Base-by-base conservation (phyloP, 345 rosid species). In the Cardamine occulta region DNA sequence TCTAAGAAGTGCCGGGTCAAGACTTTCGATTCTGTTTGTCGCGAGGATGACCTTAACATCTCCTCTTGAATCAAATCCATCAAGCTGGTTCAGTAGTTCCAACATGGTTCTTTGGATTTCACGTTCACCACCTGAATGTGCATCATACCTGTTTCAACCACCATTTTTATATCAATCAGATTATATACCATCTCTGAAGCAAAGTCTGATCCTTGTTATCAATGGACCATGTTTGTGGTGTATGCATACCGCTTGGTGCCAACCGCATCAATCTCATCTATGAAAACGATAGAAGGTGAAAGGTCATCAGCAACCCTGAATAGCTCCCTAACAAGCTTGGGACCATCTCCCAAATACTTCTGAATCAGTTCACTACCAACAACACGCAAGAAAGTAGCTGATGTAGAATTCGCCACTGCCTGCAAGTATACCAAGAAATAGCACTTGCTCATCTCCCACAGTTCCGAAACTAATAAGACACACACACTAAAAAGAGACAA, bases 61-160 rank as follows among this genome's bases (percentile, higher is more conserved):
- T 81, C 95, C 99, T 82, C 97, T 87, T 32, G 99, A 88, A 83
- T 91, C 99, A 68, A 93, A 96, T 26, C 99, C 99, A 81, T 93
- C 98, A 61, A 96, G 84, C 76, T 93, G 96, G 82, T 96, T 93
- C 75, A 93, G 82, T 80, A 96, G 80, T 53, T 96, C 99, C 83
- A 96, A 86, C 99, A 96, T 96, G 37, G 98, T 93, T 84, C 99
- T 86, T 80, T 96, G 99, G 66, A 96, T 96, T 81, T 93, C 98
- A 74, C 97, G 96, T 63, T 96, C 98, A 56, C 97, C 98, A 56
- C 99, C 99, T 31, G 99, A 92, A 83, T 91, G 85, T 14, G 97
- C 97, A 66, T 96, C 97, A 35, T 96, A 96, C 83, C 98, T 37
- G 40, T 37, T 37, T 37, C 54, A 47, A 19, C 29, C 29, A 60